Percentiles rank a stretch among this genome's conserved stretches.
These are phyloP conservation scores for Helotiales sp. DNA, from an alignment of 2,329 filamentous ascomycete species.

Conservation along the genomic window DNA sequence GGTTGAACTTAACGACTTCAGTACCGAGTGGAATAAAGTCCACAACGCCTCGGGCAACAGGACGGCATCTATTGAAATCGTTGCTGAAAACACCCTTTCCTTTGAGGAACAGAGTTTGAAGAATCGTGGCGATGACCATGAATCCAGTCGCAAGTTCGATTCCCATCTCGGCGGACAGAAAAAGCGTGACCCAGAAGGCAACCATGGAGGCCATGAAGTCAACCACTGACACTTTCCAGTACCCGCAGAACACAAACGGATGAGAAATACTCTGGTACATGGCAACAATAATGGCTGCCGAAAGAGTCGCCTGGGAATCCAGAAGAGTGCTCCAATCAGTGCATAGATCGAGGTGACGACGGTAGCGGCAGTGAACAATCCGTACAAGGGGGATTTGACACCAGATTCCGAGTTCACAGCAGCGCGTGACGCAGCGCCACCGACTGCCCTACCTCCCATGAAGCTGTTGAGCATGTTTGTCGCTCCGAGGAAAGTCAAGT, in stretches of 20 bases:
- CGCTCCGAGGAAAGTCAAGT: constrained; percentile 66
- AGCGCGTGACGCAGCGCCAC: constrained; percentile 70
- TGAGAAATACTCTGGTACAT: constrained; percentile 24
- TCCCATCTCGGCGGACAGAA: constrained; percentile 65
- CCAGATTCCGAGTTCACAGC: constrained; percentile 69
- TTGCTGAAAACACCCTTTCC: not conserved
- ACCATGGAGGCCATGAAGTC: constrained; percentile 69
- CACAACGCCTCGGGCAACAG: not conserved
- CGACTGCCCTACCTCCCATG: constrained; percentile 66
- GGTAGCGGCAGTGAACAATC: constrained; percentile 63
- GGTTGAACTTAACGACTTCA: constrained; percentile 8
- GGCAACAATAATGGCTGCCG: constrained; percentile 59
- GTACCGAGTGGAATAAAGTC: constrained; percentile 11
- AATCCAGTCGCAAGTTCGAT: constrained; percentile 26
- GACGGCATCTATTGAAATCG: not conserved
- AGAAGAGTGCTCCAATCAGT: constrained; percentile 65
- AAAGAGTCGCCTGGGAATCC: constrained; percentile 68
- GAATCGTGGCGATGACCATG: constrained; percentile 20
- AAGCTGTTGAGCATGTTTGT: constrained; percentile 68
- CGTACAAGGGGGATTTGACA: constrained; percentile 65
- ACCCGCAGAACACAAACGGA: constrained; percentile 51
- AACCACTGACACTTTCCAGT: constrained; percentile 67
- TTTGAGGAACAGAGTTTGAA: constrained; percentile 20
- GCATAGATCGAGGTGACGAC: constrained; percentile 69
- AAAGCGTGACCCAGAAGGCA: constrained; percentile 68